Evolutionary conservation across 495 filamentous ascomycete species (phyloP).

Genomic region (Darksidea phi): DNA sequence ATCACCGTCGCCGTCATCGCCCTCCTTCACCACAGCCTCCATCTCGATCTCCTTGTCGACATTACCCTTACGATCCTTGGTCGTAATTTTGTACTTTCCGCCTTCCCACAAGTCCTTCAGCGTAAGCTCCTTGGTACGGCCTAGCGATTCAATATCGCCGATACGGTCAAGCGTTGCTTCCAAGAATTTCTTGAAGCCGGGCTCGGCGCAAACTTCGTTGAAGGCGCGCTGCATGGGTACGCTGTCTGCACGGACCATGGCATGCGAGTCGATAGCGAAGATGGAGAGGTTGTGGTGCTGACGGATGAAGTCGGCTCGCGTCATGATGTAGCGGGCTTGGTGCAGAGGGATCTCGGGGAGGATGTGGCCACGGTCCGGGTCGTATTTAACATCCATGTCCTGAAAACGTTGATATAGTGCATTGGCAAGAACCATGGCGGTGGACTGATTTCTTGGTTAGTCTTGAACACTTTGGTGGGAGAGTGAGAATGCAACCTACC

Average conservation of each 20-base stretch:
- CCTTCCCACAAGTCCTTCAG: slow-evolving; percentile 78
- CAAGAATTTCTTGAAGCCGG: slow-evolving; percentile 77
- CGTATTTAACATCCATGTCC: slow-evolving; percentile 62
- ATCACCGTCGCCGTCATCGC: slow-evolving; percentile 27
- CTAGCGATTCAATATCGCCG: slow-evolving; percentile 84
- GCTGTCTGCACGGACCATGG: slow-evolving; percentile 76
- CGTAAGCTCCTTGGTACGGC: slow-evolving; percentile 85
- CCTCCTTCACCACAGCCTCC: slow-evolving; percentile 37
- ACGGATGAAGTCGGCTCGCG: slow-evolving; percentile 89
- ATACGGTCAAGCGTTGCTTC: slow-evolving; percentile 82
- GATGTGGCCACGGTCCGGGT: slow-evolving; percentile 66
- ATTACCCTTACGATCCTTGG: slow-evolving; percentile 53
- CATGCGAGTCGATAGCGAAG: slow-evolving; percentile 87
- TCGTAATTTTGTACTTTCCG: slow-evolving; percentile 73
- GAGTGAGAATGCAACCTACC: slow-evolving; percentile 48
- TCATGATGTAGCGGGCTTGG: slow-evolving; percentile 88
- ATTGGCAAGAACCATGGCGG: slow-evolving; percentile 89
- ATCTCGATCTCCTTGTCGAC: slow-evolving; percentile 41
- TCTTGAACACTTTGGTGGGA: not conserved
- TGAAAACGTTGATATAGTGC: slow-evolving; percentile 79
- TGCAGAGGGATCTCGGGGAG: slow-evolving; percentile 82
- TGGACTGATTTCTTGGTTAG: slow-evolving; percentile 53
- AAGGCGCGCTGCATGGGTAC: slow-evolving; percentile 97
- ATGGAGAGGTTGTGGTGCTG: slow-evolving; percentile 90
- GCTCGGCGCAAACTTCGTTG: slow-evolving; percentile 67